These are phyloP conservation scores for Fraxinus cuspidata DNA, from an alignment of 257 asterid genomes.

Conservation along the genomic window DNA sequence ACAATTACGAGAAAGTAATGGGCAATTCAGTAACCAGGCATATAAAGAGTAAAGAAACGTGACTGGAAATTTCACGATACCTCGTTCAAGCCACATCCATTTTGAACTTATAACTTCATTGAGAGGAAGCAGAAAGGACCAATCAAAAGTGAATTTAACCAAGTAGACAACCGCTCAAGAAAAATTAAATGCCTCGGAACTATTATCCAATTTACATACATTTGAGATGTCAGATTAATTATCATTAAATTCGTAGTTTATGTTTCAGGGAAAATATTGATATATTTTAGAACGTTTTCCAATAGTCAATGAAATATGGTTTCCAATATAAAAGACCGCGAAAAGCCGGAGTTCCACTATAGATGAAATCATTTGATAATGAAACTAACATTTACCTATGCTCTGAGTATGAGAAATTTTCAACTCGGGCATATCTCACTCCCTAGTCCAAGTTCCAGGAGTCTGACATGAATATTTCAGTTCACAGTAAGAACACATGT, in stretches of 20 bases:
- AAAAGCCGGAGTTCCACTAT: not conserved
- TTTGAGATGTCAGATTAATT: not conserved
- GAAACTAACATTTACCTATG: not conserved
- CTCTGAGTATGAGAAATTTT: not conserved
- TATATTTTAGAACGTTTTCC: not conserved
- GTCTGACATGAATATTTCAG: not conserved
- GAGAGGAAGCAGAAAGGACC: not conserved
- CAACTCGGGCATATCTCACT: not conserved
- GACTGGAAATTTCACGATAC: not conserved
- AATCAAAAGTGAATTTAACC: not conserved
- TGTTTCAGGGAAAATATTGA: not conserved
- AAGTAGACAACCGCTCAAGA: not conserved
- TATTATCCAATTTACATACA: not conserved
- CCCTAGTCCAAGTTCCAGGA: not conserved
- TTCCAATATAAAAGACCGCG: not conserved
- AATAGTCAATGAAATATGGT: not conserved
- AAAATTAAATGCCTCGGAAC: not conserved
- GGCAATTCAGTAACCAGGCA: not conserved
- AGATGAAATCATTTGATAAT: not conserved
- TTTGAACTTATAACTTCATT: not conserved
- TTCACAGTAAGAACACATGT: not conserved
- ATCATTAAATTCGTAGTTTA: not conserved
- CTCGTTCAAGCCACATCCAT: not conserved
- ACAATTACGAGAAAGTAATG: slow-evolving; percentile 10
- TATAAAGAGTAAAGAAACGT: not conserved